These are phyloP conservation scores for Fraxinus platypoda DNA, from an alignment of 305 asterid species.

Conservation along the genomic window DNA sequence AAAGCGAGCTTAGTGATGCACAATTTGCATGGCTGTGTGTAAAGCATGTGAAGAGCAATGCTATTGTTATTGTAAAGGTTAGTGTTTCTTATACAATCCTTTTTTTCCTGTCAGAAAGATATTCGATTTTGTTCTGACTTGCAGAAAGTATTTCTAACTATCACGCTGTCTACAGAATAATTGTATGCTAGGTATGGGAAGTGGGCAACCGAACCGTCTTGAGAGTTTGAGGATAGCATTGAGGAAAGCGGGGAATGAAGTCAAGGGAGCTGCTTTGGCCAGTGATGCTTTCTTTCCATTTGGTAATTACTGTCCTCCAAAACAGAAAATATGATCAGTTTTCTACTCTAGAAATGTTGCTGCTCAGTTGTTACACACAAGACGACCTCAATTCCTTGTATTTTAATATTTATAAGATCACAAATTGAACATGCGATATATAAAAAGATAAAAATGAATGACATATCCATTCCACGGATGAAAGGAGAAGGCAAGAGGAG, in stretches of 20 bases:
- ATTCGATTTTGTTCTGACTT: constrained; percentile 1
- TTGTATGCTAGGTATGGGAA: constrained; percentile 96
- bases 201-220: constrained; percentile 94
- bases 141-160: neutral
- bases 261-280: constrained; percentile 95
- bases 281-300: constrained; percentile 98
- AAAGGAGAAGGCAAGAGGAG: neutral
- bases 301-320: constrained; percentile 40
- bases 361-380: neutral
- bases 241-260: constrained; percentile 87
- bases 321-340: neutral
- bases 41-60: constrained; percentile 97
- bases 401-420: too few relatives aligned
- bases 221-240: constrained; percentile 92
- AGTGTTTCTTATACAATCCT: neutral
- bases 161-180: constrained; percentile 49
- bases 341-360: neutral
- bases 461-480: neutral
- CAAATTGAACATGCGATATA: neutral
- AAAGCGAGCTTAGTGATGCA: constrained; percentile 74
- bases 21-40: constrained; percentile 91
- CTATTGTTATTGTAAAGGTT: constrained; percentile 90
- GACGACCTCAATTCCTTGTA: neutral
- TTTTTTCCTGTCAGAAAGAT: neutral
- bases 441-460: neutral